Base-by-base conservation (phyloP, 139 green algal species). In the Chlorella sp. region DNA sequence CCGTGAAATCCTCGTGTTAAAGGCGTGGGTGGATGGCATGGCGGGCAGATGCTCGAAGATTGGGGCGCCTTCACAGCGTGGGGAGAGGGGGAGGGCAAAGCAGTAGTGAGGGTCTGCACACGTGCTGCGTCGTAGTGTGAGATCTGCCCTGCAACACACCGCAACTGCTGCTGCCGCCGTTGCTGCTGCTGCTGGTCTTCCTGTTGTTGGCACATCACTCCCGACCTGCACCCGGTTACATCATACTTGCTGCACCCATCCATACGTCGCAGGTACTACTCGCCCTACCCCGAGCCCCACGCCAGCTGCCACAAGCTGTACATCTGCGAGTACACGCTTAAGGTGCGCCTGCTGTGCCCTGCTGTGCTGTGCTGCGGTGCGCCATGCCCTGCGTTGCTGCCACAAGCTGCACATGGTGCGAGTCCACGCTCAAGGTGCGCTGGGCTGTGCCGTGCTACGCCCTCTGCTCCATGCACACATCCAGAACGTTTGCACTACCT, bases 271-370 rank as follows among this genome's bases (percentile, higher is more conserved):
- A 85, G 79, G 94, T 96, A 96, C 77, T 96, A 93, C 88, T 96
- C 94, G 12, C 95, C 94, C 69, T 96, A 95, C 91, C 94, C 94
- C 5, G 94, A 95, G 64, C 92, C 94, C 5, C 95, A 95, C 91
- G 79, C 69, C 60, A 84, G 64, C 42, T 86, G 92, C 81, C 87
- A 96, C 81, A 97, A 97, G 95, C 95, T 99, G 79, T 98, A 97
- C 92, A 89, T 99, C 30, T 99, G 97, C 92, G 96, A 99, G 92
- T 98, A 95, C 92, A 97, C 92, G 80, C 92, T 97, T 91, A 93
- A 93, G 95, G 93, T 96, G 92, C 5, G 73, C 9, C 26, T 16
- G 30, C 7, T 30, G 78, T 30, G 77, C n/a, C 75, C 30, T 18
- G 32, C 75, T 15, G 69, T 36, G 12, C 69, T 34, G 69, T 9